phyloP scores from a whole-genome alignment of 2,329 filamentous ascomycete genomes.

The Penicillium decumbens region DNA sequence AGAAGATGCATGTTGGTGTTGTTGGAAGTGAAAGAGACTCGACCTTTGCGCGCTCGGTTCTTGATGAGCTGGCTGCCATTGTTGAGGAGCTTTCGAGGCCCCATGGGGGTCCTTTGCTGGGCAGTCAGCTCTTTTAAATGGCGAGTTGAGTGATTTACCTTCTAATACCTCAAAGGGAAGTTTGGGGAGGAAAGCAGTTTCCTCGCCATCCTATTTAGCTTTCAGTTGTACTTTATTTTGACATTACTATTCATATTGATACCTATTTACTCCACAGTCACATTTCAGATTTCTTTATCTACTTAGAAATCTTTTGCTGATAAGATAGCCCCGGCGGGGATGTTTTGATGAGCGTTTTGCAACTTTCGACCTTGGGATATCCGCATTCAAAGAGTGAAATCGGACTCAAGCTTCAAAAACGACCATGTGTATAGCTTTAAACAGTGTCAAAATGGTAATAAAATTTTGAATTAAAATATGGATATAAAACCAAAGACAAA shows the following conservation, averaged over 20 bases:
- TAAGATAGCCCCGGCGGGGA: too few species aligned
- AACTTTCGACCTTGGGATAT: too few species aligned
- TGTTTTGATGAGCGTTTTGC: too few species aligned
- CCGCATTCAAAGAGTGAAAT: background rate
- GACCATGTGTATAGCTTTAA: background rate
- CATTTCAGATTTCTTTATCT: background rate
- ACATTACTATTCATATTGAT: background rate
- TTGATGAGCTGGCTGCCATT: slow-evolving; percentile 48
- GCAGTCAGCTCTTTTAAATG: slow-evolving; percentile 6
- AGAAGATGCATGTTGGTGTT: slow-evolving; percentile 59
- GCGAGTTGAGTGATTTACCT: background rate
- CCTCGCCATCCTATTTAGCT: background rate
- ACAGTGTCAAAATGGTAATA: background rate
- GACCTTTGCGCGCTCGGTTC: slow-evolving; percentile 48
- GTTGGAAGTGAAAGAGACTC: slow-evolving; percentile 49
- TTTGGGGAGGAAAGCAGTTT: background rate
- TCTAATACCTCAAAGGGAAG: background rate
- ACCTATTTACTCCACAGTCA: background rate
- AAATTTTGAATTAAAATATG: background rate
- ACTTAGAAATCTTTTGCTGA: background rate
- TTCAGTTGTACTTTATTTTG: background rate
- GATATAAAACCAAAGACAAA: background rate
- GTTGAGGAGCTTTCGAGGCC: slow-evolving; percentile 34
- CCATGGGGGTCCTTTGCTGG: slow-evolving; percentile 4
- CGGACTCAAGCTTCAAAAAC: background rate